Evolutionary conservation across 1,139 yeast genomes (phyloP), one percentile per base, ranked within the genome.

Genomic region (Kodamaea suecica): DNA sequence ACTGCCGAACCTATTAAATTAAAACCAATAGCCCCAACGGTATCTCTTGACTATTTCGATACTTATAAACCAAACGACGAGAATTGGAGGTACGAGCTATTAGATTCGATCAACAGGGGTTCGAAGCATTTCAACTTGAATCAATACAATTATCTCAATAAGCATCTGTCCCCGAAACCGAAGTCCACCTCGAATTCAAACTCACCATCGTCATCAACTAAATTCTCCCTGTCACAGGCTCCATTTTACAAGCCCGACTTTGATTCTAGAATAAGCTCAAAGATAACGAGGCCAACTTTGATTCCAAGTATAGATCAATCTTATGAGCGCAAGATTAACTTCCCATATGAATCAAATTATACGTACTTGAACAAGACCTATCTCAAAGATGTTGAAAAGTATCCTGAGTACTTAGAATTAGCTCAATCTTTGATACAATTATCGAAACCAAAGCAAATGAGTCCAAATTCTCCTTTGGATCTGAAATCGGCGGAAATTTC

Each of bases 301-400:
- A 47, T 59, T 33, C 66, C 61, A 31, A 53, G 44, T 36, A 44
- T 53, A 33, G 44, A 44, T 30, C 48, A 41, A 23, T 40, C 39
- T 25, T 47, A 51, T 24, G 70, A 63, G 39, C 55, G 66, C 34
- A 66, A 66, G 43, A 66, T 72, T 32, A 70, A 73, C 49, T 76
- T 72, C 47, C 80, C 80, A 5, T 76, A 69, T 49, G 77, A 74
- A 47, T 70, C 75, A 16, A 73, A 75, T 45, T 75, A 75, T 48
- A 70, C 78, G 12, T 75, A 75, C 47, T 55, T 68, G 48, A 67
- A 68, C 48, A 58, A 64, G 42, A 66, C 74, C 5, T 70, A 70
- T 43, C 52, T 70, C 49, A 63, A 56, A 27, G 76, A 70, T 45
- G 72, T 70, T 29, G 68, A 64, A 40, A 59, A 51, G 43, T 70